Evolutionary conservation across 2,329 filamentous ascomycete species (phyloP).

Genomic region (Pseudogymnoascus pannorum): DNA sequence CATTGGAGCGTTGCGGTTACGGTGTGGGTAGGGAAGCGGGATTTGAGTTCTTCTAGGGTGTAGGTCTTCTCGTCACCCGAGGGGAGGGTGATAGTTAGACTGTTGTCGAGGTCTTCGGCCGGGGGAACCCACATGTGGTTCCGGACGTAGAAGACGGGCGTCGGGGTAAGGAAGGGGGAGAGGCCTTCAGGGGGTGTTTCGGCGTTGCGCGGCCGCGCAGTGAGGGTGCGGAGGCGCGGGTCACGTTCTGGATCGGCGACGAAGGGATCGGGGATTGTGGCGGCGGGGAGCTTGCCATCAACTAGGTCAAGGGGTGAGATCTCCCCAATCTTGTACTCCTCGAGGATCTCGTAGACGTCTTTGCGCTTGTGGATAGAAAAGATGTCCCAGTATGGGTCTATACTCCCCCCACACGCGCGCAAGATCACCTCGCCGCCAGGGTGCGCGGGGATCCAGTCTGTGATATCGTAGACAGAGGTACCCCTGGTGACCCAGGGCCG

Average conservation of each 20-base stretch:
- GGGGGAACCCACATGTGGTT: constrained; percentile 59
- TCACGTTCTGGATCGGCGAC: constrained; percentile 46
- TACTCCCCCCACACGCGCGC: constrained; percentile 54
- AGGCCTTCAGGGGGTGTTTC: constrained; percentile 48
- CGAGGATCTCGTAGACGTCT: constrained; percentile 57
- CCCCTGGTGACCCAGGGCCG: constrained; percentile 58
- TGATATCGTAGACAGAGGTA: constrained; percentile 63
- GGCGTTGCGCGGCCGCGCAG: constrained; percentile 51
- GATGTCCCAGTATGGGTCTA: constrained; percentile 64
- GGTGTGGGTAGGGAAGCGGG: constrained; percentile 41
- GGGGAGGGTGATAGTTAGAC: constrained; percentile 46
- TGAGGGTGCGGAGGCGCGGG: constrained; percentile 42
- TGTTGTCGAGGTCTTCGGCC: constrained; percentile 35
- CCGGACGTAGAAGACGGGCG: constrained; percentile 50
- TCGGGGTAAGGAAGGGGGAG: constrained; percentile 46
- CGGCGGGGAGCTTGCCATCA: constrained; percentile 46
- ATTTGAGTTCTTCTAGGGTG: constrained; percentile 46
- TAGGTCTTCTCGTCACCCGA: constrained; percentile 48
- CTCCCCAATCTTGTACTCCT: constrained; percentile 57
- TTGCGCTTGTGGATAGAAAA: constrained; percentile 61
- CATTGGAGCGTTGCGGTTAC: constrained; percentile 53
- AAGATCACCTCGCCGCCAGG: constrained; percentile 63
- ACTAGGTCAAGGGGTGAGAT: constrained; percentile 52
- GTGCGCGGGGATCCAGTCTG: constrained; percentile 58
- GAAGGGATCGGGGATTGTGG: constrained; percentile 55